These are phyloP conservation scores for Ustilago sp. DNA, from an alignment of 1,284 basidiomycete genomes.

Conservation along the genomic window DNA sequence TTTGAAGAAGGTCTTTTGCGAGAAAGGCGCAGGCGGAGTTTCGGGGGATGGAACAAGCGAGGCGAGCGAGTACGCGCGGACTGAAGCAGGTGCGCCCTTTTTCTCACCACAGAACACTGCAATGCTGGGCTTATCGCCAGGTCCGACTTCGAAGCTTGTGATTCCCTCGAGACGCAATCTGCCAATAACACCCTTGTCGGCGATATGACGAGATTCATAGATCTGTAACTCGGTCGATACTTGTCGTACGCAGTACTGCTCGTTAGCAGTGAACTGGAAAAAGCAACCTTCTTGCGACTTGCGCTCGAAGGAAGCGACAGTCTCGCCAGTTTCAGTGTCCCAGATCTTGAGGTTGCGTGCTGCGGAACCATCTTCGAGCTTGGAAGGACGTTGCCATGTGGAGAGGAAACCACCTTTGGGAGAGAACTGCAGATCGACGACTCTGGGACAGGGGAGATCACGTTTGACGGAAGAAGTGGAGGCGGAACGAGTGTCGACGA, in stretches of 20 bases:
- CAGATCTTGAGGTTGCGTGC: constrained; percentile 90
- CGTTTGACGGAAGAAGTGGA: constrained; percentile 58
- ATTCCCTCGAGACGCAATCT: constrained; percentile 86
- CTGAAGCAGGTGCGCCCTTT: constrained; percentile 92
- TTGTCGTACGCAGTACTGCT: constrained; percentile 86
- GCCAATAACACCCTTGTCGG: constrained; percentile 81
- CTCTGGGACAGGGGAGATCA: constrained; percentile 74
- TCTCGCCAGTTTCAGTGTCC: constrained; percentile 82
- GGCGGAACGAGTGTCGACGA: constrained; percentile 74
- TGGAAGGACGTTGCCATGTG: constrained; percentile 89
- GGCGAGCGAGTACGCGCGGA: constrained; percentile 84
- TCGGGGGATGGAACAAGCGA: constrained; percentile 76
- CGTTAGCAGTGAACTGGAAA: constrained; percentile 90
- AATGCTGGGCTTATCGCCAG: constrained; percentile 83
- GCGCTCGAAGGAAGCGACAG: constrained; percentile 83
- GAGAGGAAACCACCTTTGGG: constrained; percentile 91
- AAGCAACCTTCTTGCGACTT: constrained; percentile 80
- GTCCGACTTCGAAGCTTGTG: constrained; percentile 80
- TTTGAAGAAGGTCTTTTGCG: constrained; percentile 92
- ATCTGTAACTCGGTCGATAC: constrained; percentile 88
- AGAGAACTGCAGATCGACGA: constrained; percentile 88
- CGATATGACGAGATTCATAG: constrained; percentile 80
- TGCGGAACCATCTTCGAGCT: constrained; percentile 78
- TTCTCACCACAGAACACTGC: constrained; percentile 94
- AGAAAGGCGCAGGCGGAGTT: constrained; percentile 73